phyloP scores from a whole-genome alignment of 2,329 filamentous ascomycete species.

The Juglanconis sp. region DNA sequence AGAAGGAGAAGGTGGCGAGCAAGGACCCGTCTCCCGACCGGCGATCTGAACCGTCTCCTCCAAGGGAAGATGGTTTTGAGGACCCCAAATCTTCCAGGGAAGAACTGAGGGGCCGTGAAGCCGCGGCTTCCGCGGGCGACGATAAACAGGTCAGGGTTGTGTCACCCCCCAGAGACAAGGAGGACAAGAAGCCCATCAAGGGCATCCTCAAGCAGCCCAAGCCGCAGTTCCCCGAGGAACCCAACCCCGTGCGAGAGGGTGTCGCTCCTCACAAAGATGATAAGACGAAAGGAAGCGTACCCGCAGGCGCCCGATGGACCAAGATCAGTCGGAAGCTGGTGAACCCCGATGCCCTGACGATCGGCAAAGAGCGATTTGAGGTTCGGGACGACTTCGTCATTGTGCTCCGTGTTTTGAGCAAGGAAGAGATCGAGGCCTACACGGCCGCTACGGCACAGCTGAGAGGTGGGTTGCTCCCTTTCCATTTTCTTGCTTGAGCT shows the following conservation, averaged over 20 bases:
- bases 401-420: constrained; percentile 79
- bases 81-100: constrained; percentile 21
- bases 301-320: constrained; percentile 81
- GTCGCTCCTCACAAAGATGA: constrained; percentile 92
- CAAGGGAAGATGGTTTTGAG: constrained; percentile 2
- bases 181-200: constrained; percentile 68
- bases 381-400: constrained; percentile 93
- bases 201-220: constrained; percentile 84
- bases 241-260: constrained; percentile 78
- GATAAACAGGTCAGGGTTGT: constrained; percentile 64
- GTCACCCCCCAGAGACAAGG: constrained; percentile 63
- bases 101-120: constrained; percentile 42
- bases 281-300: constrained; percentile 69
- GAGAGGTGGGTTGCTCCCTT: constrained; percentile 56
- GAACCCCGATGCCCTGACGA: constrained; percentile 80
- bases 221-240: constrained; percentile 80
- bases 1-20: constrained; percentile 14
- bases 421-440: constrained; percentile 86
- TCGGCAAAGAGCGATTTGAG: constrained; percentile 88
- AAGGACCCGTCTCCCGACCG: constrained; percentile 25
- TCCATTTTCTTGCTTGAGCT: constrained; percentile 13
- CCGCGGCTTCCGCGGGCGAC: constrained; percentile 30
- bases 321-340: constrained; percentile 87
- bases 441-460: constrained; percentile 78
- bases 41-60: neutral